Base-by-base conservation (phyloP, 208 protist species). In the Dictyostelium gargantuum region DNA sequence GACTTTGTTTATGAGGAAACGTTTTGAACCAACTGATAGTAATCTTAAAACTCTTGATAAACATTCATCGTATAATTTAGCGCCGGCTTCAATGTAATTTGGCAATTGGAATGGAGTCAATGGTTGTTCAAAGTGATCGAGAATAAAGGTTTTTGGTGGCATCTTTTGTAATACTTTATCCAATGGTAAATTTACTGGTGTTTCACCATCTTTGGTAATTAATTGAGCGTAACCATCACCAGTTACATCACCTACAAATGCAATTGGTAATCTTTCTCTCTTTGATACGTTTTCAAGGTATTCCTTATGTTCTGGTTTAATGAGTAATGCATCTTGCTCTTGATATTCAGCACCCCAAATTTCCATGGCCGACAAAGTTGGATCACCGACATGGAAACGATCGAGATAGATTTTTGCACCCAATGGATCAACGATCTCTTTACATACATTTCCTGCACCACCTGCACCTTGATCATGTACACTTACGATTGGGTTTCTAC, bases 311-410 rank as follows among this genome's bases (percentile, higher is more conserved):
- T 97, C 91, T 1, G 23, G 2, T 17, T 75, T n/a, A 40, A 97
- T 89, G 21, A 97, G 92, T 1, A 97, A 68, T 0, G 95, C 96
- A 80, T 96, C 89, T 76, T 96, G 95, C 74, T 97, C 96, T 92
- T 97, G 96, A 74, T 97, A 97, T 77, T 97, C 96, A 2, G 96
- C 96, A 42, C 94, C 96, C 96, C 96, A 97, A n/a, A 97, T 95
- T 76, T 97, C 96, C 73, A 96, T 80, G 4, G 96, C 96, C 6
- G 95, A 96, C 13, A 97, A 44, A 9, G 94, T 95, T 29, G 80
- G 56, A 79, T 97, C 96, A 72, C 96, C 96, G 15, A 93, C 32
- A 26, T 92, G 23, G 50, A 96, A 82, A 32, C 70, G 63, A 21
- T 81, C 56, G 0, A 93, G 44, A 63, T 96, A 68, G 13, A 97